These are phyloP conservation scores for Canavalia ensiformis DNA, from an alignment of 306 rosid genomes.

Conservation along the genomic window DNA sequence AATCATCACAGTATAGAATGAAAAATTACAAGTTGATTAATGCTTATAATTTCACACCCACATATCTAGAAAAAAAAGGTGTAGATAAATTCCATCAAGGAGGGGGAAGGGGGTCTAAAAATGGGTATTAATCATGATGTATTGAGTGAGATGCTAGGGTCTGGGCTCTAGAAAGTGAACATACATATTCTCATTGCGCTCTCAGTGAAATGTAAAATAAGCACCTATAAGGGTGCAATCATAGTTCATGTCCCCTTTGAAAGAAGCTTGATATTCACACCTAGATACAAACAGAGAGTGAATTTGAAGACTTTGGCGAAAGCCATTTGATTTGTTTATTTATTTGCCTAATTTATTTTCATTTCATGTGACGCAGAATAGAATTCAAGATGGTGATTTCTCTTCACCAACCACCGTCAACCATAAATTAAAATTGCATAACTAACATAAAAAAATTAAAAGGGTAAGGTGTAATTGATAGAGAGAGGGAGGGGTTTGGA, in stretches of 20 bases:
- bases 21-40: conserved; percentile 53
- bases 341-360: background rate
- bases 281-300: conserved; percentile 53
- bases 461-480: conserved; percentile 43
- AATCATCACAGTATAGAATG: conserved; percentile 62
- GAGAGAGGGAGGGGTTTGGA: conserved; percentile 54
- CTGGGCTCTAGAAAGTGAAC: conserved; percentile 47
- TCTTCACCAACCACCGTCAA: conserved; percentile 59
- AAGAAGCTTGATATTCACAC: conserved; percentile 77
- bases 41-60: conserved; percentile 46
- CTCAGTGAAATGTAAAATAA: conserved; percentile 54
- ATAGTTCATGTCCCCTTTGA: conserved; percentile 51
- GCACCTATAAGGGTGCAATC: conserved; percentile 59
- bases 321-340: background rate
- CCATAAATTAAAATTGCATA: conserved; percentile 10
- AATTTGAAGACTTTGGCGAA: conserved; percentile 51
- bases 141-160: conserved; percentile 43
- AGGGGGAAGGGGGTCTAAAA: conserved; percentile 32
- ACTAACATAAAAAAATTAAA: conserved; percentile 15
- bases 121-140: conserved; percentile 50
- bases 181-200: background rate
- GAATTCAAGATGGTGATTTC: conserved; percentile 42
- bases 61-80: conserved; percentile 43
- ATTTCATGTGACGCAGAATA: conserved; percentile 7
- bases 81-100: conserved; percentile 43